Base-by-base conservation (phyloP, 306 rosid species). In the Castanea mollissima region DNA sequence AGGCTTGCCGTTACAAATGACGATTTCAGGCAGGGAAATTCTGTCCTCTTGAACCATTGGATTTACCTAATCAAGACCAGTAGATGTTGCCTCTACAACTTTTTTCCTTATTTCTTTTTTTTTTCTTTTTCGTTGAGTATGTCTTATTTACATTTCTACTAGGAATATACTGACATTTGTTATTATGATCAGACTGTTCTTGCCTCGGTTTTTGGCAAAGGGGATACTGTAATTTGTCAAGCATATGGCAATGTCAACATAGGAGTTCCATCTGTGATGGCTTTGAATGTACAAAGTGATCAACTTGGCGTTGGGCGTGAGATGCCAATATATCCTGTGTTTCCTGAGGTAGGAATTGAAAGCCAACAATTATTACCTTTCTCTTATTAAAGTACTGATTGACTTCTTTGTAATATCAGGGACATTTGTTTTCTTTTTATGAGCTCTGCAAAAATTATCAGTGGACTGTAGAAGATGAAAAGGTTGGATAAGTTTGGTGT, bases 381-480 rank as follows among this genome's bases (percentile, higher is more conserved):
- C 76, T 75, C 65, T 80, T 71, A 78, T 78, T 72, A 70, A 62
- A 75, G 75, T 81, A 74, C 81, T 79, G 23, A 78, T 19, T 5
- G 10, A 71, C 78, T 74, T 56, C 62, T 75, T 41, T 76, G 32
- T 78, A 38, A 82, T 85, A 63, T 52, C 91, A 93, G 97, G 99
- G 99, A 56, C 87, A 84, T 76, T 68, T 91, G 73, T 91, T 92
- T 88, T 92, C 99, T 63, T 88, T 92, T 81, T 92, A 94, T 77
- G 97, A 92, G 87, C 93, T 90, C 54, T 94, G 99, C 89, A 88
- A 83, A 86, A 87, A 83, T 80, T 94, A 90, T 89, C 92, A 67
- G 77, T 94, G 99, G 99, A 91, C 90, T 73, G 68, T 91, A 69
- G 99, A 90, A 80, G 97, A 94, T 86, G 92, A 88, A 76, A 89